Conservation (phyloP, 2,329 filamentous ascomycete species). For the Penicillium psychrosexuale region DNA sequence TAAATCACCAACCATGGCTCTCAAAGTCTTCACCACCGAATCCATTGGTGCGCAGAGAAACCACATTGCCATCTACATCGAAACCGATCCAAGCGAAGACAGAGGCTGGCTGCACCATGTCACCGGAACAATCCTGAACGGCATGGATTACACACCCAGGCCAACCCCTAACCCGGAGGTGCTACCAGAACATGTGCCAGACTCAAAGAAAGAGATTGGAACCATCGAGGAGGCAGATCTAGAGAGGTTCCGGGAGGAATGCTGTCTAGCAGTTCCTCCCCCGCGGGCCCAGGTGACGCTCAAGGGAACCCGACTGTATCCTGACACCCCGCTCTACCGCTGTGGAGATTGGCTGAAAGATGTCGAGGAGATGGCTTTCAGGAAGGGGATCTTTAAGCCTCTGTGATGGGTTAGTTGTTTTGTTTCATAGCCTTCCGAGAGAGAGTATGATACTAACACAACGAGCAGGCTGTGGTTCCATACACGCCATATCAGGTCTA, state of each 20-base stretch:
- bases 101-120: constrained; percentile 16
- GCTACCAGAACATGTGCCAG: constrained; percentile 7
- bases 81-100: constrained; percentile 10
- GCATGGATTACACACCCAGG: constrained; percentile 15
- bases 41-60: constrained; percentile 13
- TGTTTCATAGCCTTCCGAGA: background rate
- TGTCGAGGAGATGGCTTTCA: constrained; percentile 15
- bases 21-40: constrained; percentile 17
- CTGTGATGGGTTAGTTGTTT: background rate
- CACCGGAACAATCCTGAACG: constrained; percentile 17
- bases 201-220: constrained; percentile 14
- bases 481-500: background rate
- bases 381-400: constrained; percentile 16
- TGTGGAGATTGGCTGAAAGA: constrained; percentile 18
- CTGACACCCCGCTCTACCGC: constrained; percentile 14
- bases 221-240: constrained; percentile 14
- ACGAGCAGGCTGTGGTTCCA: background rate
- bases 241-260: constrained; percentile 11
- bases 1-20: constrained; percentile 1
- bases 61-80: constrained; percentile 19
- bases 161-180: constrained; percentile 7
- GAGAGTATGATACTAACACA: background rate
- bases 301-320: constrained; percentile 9
- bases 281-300: constrained; percentile 15
- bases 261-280: constrained; percentile 11